Evolutionary conservation across 2,329 filamentous ascomycete genomes (phyloP).

Genomic region (Paracoccidioides brasiliensis): DNA sequence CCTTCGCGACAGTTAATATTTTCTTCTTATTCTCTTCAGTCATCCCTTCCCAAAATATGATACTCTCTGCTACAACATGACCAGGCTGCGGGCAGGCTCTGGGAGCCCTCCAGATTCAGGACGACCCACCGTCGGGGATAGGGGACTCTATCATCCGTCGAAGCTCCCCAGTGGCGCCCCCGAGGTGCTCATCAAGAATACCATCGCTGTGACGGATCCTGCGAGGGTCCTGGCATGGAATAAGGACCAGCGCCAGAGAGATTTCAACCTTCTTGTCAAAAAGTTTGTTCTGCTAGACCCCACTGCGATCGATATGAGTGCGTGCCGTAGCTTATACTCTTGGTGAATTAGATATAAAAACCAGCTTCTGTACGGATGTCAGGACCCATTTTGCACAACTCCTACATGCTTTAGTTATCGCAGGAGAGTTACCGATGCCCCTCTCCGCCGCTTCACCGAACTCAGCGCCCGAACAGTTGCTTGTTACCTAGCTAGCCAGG

Average conservation of each 20-base stretch:
- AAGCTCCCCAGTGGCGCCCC: slow-evolving; percentile 31
- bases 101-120: slow-evolving; percentile 20
- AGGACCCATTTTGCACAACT: slow-evolving; percentile 53
- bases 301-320: not conserved
- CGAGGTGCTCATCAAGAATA: slow-evolving; percentile 27
- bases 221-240: slow-evolving; percentile 26
- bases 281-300: slow-evolving; percentile 35
- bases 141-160: slow-evolving; percentile 22
- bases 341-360: slow-evolving; percentile 51
- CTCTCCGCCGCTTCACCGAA: slow-evolving; percentile 64
- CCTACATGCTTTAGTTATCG: slow-evolving; percentile 71
- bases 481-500: slow-evolving; percentile 65
- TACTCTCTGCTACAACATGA: slow-evolving; percentile 22
- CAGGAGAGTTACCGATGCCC: slow-evolving; percentile 52
- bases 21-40: not conserved
- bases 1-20: not conserved
- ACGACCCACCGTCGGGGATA: slow-evolving; percentile 15
- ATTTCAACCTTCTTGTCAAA: slow-evolving; percentile 50
- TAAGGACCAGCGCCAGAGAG: slow-evolving; percentile 28
- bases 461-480: slow-evolving; percentile 73
- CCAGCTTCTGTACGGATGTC: slow-evolving; percentile 74
- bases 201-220: slow-evolving; percentile 27
- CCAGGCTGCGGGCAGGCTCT: slow-evolving; percentile 30
- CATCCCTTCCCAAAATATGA: slow-evolving; percentile 15
- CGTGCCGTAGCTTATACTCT: not conserved